Base-by-base conservation (phyloP, 1,284 basidiomycete genomes). In the Pascua sp. region DNA sequence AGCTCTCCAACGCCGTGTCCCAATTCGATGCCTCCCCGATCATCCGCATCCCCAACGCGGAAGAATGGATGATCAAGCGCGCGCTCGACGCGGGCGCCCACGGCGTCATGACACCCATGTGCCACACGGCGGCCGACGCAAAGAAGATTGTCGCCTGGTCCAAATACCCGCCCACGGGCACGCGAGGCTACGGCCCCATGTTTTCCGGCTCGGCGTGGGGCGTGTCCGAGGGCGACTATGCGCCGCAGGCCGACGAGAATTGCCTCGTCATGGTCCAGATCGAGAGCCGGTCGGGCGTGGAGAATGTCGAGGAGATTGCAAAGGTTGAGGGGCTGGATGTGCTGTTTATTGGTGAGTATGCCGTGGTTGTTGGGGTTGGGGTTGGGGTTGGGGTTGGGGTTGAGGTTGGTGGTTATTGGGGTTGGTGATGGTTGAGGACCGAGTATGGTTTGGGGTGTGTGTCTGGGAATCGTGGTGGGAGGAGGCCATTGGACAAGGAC, bases 231-330 rank as follows among this genome's bases (percentile, higher is more conserved):
- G 60, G 69, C 3, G 82, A 86, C 42, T 88, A 87, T 65, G 70
- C 86, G 39, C 65, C 70, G 1, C 68, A 73, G 4, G 85, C 85
- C 3, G 86, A 87, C 65, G 79, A 82, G 1, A 73, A 77, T 32
- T 72, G 85, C 15, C 60, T 85, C 18, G 80, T 87, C 24, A 82
- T 86, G 73, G 80, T 85, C 2, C 86, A 87, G 71, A 86, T 87
- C 56, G 85, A 87, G 73, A 86, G 81, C 8, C 77, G 69, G 53
- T 82, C 84, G 46, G 85, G 79, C 0, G 81, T 86, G 12, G 66
- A 82, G 50, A 88, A 86, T 60, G 73, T 85, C 16, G 78, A 84
- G 37, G 80, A 81, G 44, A 87, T 88, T 54, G 83, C 85, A 11
- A 67, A 77, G 5, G 85, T 86, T 5, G 81, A 84, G 39, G 85